phyloP scores from a whole-genome alignment of 768 basidiomycete species.

The Fomitopsis pulvina region DNA sequence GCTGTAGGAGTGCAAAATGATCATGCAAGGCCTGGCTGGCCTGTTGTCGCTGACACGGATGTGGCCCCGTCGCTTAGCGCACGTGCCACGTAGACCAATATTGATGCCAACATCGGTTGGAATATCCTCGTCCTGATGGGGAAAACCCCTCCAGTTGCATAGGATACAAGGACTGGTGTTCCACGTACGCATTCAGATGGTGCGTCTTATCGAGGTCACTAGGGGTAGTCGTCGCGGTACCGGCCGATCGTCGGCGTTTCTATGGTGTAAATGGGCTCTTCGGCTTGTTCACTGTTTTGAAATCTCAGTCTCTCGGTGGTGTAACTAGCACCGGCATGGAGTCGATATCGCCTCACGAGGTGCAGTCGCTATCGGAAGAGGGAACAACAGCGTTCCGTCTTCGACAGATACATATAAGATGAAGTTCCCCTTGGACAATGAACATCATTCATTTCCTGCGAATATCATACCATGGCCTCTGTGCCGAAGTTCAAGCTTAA shows the following conservation, averaged over 20 bases:
- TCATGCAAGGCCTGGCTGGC: constrained; percentile 27
- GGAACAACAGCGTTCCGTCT: background rate
- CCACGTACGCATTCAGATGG: too few species aligned
- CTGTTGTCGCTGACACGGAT: constrained; percentile 31
- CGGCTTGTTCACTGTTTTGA: too few species aligned
- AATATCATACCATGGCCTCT: constrained; percentile 15
- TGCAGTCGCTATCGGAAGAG: too few species aligned
- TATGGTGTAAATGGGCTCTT: background rate
- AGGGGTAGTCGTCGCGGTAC: too few species aligned
- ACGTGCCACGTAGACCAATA: too few species aligned
- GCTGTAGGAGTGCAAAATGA: constrained; percentile 27
- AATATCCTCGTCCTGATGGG: constrained; percentile 26
- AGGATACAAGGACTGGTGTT: too few species aligned
- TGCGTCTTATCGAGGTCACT: too few species aligned
- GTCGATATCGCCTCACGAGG: too few species aligned
- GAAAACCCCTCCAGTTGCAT: constrained; percentile 20
- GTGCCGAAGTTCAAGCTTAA: constrained; percentile 31
- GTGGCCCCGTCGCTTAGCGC: constrained; percentile 15
- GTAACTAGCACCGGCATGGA: too few species aligned
- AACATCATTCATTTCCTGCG: too few species aligned
- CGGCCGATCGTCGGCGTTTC: background rate
- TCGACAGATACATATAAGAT: background rate
- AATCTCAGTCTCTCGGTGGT: too few species aligned
- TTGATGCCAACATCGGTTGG: constrained; percentile 27
- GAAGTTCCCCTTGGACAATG: background rate